Base-by-base conservation (phyloP, 768 basidiomycete genomes). In the Lactifluus rugatus region DNA sequence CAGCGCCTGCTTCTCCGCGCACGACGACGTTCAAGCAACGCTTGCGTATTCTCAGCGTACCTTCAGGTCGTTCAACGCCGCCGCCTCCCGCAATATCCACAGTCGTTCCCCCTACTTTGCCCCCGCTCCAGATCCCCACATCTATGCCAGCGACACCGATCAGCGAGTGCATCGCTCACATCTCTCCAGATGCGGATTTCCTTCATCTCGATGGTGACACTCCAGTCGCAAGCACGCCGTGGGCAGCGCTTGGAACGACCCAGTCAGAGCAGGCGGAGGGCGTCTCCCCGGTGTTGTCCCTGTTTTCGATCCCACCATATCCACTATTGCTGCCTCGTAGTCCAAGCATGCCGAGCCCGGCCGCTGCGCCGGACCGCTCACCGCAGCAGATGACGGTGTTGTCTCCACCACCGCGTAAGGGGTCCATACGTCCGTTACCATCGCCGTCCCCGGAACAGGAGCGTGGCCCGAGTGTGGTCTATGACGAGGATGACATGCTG, bases 361-460 rank as follows among this genome's bases (percentile, higher is more conserved):
- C 54, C 63, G 11, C 71, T 72, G 16, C 36, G 49, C 48, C 48
- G 3, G 64, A 64, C 36, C 69, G 61, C 42, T 66, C 62, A 47
- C 69, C 65, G 52, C 69, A 66, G 54, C 77, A 74, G 60, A 72
- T 78, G 58, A 74, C 74, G 32, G 74, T 84, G 10, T 70, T 87
- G 31, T 80, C 82, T 6, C 84, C 84, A 5, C 83, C 84, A 1
- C 85, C 84, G 25, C 79, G 85, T 39, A 76, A 80, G 31, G 75
- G 77, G 39, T 84, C 81, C 13, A 50, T 36, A 17, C 55, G 50
- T 41, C 54, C 57, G 32, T 45, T 58, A 26, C 57, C 60, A 9
- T 46, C 51, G 25, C 61, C 61, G 10, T 59, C 58, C 14, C 58
- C 58, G 0, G 58, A 59, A 14, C 52, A 49, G 32, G 53, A 59